Conservation (phyloP, 345 rosid species). For the Lepidium aucheri region DNA sequence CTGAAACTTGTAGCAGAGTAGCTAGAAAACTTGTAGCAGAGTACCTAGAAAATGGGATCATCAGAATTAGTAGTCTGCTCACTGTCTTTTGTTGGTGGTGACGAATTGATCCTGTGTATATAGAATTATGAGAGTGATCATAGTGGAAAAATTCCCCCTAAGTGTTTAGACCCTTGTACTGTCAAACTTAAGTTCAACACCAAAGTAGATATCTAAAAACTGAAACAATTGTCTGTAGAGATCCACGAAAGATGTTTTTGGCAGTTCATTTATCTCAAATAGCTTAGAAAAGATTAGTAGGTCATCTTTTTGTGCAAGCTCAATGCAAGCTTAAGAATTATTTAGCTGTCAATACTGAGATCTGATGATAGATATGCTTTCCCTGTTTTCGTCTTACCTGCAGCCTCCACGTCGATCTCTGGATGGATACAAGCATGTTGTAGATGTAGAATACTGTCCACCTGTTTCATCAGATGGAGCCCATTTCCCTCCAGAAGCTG, state of each 20-base stretch:
- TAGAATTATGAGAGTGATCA: neutral
- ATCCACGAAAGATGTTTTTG: neutral
- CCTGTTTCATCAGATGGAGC: slow-evolving; percentile 81
- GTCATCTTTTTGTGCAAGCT: neutral
- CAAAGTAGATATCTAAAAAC: neutral
- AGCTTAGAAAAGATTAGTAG: neutral
- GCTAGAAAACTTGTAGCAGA: slow-evolving; percentile 2
- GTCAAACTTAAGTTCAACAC: neutral
- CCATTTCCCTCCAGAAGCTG: slow-evolving; percentile 79
- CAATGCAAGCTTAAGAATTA: neutral
- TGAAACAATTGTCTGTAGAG: neutral
- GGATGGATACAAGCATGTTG: slow-evolving; percentile 95
- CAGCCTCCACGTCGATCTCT: slow-evolving; percentile 83
- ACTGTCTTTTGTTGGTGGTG: neutral
- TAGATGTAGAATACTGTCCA: slow-evolving; percentile 83
- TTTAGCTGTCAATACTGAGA: neutral
- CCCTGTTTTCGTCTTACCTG: neutral
- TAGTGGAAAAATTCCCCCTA: neutral
- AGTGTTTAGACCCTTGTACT: neutral
- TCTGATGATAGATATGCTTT: neutral
- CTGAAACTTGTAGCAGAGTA: neutral
- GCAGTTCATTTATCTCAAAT: neutral
- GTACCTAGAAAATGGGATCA: neutral
- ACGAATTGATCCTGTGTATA: neutral
- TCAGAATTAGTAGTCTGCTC: neutral